phyloP scores from a whole-genome alignment of 2,329 filamentous ascomycete genomes.

The Colletotrichum aenigma region DNA sequence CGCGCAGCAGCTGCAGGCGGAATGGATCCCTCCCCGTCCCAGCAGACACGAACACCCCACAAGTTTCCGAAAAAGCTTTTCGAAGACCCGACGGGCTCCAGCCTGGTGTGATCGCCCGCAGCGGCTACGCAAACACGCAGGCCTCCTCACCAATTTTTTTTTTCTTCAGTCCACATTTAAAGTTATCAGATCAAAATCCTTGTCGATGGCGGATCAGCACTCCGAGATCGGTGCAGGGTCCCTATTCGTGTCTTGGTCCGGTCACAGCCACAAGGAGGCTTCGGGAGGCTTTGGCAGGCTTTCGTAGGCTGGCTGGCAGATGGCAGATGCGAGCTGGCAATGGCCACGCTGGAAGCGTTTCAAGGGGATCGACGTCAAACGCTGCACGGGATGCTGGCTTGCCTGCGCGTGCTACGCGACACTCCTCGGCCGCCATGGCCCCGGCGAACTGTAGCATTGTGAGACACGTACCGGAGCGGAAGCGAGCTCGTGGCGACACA shows the following conservation, averaged over 20 bases:
- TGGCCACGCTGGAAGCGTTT: conserved; percentile 4
- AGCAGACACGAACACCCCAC: conserved; percentile 5
- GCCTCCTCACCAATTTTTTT: not conserved
- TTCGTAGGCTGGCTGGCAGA: not conserved
- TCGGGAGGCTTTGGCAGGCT: not conserved
- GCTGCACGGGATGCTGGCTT: conserved; percentile 5
- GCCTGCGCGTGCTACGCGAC: not conserved
- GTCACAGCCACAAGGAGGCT: conserved; percentile 7
- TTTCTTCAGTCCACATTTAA: conserved; percentile 5
- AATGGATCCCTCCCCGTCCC: not conserved
- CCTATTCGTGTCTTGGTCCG: not conserved
- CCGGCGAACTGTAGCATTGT: conserved; percentile 2
- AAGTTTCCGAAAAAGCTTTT: not conserved
- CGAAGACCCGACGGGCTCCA: not conserved
- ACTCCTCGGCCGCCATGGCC: not conserved
- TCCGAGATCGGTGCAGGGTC: conserved; percentile 15
- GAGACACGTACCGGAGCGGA: conserved; percentile 9
- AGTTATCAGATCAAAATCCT: conserved; percentile 19
- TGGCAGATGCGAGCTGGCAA: not conserved
- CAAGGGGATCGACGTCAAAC: conserved; percentile 21
- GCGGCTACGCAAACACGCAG: not conserved
- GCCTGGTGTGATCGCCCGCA: not conserved
- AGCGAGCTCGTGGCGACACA: not conserved
- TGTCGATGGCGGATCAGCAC: conserved; percentile 4
- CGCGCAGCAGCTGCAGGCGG: not conserved